Percentiles rank a stretch among this genome's conserved stretches.
Conservation (phyloP, 2,329 filamentous ascomycete genomes). For the Verticillium klebahnii region DNA sequence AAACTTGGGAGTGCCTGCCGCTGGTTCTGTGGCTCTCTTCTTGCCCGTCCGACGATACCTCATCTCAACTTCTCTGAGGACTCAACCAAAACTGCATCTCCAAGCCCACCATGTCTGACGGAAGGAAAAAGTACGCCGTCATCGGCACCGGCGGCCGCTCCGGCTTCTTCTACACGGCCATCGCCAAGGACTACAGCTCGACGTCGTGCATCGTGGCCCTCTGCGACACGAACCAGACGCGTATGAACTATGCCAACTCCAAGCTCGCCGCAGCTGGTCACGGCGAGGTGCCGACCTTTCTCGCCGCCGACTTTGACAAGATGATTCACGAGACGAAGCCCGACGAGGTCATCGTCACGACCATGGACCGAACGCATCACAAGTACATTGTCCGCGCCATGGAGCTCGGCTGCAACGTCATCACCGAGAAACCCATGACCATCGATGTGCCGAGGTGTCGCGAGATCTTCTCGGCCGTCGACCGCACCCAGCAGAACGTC, state of each 20-base stretch:
- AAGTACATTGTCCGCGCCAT: constrained; percentile 55
- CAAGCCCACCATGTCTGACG: not conserved
- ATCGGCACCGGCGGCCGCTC: constrained; percentile 56
- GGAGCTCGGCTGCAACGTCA: constrained; percentile 42
- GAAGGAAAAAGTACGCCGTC: constrained; percentile 37
- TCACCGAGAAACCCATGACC: constrained; percentile 50
- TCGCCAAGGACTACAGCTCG: constrained; percentile 44
- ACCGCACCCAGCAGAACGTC: constrained; percentile 35
- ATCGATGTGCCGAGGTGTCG: constrained; percentile 46
- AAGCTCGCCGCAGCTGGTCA: constrained; percentile 42
- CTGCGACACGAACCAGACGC: constrained; percentile 57
- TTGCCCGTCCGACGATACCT: not conserved
- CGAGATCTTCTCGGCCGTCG: constrained; percentile 50
- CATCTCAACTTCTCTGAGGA: not conserved
- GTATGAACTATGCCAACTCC: constrained; percentile 51
- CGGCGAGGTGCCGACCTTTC: constrained; percentile 45
- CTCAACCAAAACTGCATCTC: not conserved
- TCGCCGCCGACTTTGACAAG: constrained; percentile 48
- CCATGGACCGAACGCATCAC: constrained; percentile 58
- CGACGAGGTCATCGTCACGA: constrained; percentile 59
- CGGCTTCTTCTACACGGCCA: constrained; percentile 57
- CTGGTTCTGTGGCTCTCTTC: not conserved
- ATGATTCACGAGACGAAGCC: constrained; percentile 54
- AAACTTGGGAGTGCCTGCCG: not conserved
- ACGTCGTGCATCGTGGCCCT: constrained; percentile 50